These are phyloP conservation scores for Hyaloraphidium curvatum DNA, from an alignment of 192 early-diverging fungal species.

Conservation along the genomic window DNA sequence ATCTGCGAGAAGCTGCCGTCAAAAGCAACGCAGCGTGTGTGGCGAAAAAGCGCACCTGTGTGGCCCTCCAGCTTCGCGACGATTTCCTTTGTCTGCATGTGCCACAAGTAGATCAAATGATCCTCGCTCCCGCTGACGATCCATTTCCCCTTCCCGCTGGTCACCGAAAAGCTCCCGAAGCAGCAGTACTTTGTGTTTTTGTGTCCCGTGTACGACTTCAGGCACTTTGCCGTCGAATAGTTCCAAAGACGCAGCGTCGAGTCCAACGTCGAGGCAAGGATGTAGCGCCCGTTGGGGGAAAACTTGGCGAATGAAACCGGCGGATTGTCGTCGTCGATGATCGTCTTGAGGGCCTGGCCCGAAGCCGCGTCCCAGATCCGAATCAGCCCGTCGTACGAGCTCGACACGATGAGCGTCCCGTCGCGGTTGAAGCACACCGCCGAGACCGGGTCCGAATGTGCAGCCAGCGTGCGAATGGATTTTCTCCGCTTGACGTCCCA, in stretches of 20 bases:
- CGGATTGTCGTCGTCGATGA: constrained; percentile 89
- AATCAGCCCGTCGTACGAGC: constrained; percentile 86
- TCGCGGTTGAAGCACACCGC: constrained; percentile 94
- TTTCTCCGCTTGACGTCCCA: constrained; percentile 83
- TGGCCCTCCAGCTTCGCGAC: constrained; percentile 88
- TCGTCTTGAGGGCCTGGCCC: constrained; percentile 93
- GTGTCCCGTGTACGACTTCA: constrained; percentile 91
- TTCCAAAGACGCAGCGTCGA: constrained; percentile 88
- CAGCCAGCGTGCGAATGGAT: constrained; percentile 31
- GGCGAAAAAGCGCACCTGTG: constrained; percentile 32
- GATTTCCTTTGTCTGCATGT: constrained; percentile 85
- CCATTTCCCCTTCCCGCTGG: constrained; percentile 81
- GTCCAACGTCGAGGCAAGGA: constrained; percentile 84
- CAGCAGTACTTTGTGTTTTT: constrained; percentile 80
- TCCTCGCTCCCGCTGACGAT: constrained; percentile 95
- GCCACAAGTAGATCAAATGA: constrained; percentile 88
- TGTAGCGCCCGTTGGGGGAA: constrained; percentile 97
- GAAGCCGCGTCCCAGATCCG: constrained; percentile 97
- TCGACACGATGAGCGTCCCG: constrained; percentile 87
- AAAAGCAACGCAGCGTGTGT: background rate
- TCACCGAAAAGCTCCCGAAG: constrained; percentile 85
- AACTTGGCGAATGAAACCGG: constrained; percentile 95
- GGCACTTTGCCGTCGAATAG: constrained; percentile 78
- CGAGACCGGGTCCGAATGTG: constrained; percentile 90
- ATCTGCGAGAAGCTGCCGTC: constrained; percentile 21